Base-by-base conservation (phyloP, 2,329 filamentous ascomycete genomes). In the Ophiocordyceps camponoti-rufipedis region DNA sequence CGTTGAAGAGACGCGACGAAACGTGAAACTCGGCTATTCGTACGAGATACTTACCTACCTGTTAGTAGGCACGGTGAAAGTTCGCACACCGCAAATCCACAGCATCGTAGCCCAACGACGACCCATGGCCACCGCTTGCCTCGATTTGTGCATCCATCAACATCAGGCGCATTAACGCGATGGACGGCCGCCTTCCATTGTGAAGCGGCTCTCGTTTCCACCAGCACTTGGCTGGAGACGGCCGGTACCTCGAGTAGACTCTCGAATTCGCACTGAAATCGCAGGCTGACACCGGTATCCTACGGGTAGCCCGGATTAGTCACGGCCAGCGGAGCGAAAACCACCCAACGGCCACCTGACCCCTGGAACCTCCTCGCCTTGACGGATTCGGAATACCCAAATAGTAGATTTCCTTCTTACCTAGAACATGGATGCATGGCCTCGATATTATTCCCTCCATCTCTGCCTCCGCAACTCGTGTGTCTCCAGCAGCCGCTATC, bases 401-500 rank as follows among this genome's bases (percentile, higher is more conserved):
- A n/a, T n/a, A n/a, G n/a, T n/a, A n/a, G n/a, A n/a, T n/a, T n/a
- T n/a, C n/a, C n/a, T n/a, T n/a, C n/a, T n/a, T n/a, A n/a, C n/a
- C n/a, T n/a, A n/a, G n/a, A n/a, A n/a, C n/a, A 39, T 39, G n/a
- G n/a, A 39, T 39, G 35, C 35, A 16, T 39, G 35, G 35, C 35
- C 35, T 39, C 10, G 23, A 23, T 23, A 23, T 23, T 23, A 23
- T 23, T 23, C 5, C 23, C 23, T 23, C 23, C 23, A 23, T 23
- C 23, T 3, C 23, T 5, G 8, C n/a, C n/a, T 39, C 13, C 44
- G 18, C 41, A 32, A 39, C n/a, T 42, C 41, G 23, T 48, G 14
- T 40, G 23, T 13, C 12, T n/a, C 29, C 13, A 31, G 6, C 23
- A 18, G 16, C 32, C 35, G 28, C 39, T 43, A 48, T 52, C 55